phyloP scores from a whole-genome alignment of 202 grass and related monocot species.

The Hordeum pubiflorum region DNA sequence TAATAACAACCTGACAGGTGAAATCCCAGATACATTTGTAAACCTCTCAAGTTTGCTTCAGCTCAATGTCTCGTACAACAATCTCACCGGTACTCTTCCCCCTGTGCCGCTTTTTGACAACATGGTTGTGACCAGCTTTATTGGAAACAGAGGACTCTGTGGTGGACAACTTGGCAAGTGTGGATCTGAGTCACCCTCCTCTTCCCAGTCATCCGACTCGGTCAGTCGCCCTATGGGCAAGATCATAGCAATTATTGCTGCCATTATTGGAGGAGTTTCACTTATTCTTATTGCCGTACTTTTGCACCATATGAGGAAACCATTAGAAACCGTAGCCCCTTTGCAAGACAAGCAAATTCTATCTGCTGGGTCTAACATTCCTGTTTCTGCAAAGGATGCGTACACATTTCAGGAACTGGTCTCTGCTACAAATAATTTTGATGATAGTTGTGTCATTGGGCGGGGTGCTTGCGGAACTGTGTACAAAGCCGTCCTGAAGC shows the following conservation, averaged over 20 bases:
- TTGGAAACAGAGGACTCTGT: slow-evolving; percentile 91
- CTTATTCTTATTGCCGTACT: slow-evolving; percentile 88
- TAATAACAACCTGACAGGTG: slow-evolving; percentile 76
- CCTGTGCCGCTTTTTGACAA: slow-evolving; percentile 65
- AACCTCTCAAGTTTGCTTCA: slow-evolving; percentile 86
- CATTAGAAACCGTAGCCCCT: slow-evolving; percentile 77
- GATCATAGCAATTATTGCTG: slow-evolving; percentile 83
- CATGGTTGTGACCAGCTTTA: slow-evolving; percentile 64
- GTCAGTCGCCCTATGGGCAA: slow-evolving; percentile 41
- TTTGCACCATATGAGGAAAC: slow-evolving; percentile 80
- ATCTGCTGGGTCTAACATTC: slow-evolving; percentile 41
- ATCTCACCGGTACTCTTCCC: slow-evolving; percentile 76
- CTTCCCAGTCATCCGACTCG: slow-evolving; percentile 32
- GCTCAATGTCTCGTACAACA: slow-evolving; percentile 87
- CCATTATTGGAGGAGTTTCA: slow-evolving; percentile 78
- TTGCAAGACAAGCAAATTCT: slow-evolving; percentile 72
- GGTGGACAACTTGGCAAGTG: slow-evolving; percentile 80
- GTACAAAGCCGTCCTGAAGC: slow-evolving; percentile 71
- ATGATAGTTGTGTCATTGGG: slow-evolving; percentile 74
- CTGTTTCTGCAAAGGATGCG: slow-evolving; percentile 61
- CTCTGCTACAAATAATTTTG: slow-evolving; percentile 83
- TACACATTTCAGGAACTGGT: slow-evolving; percentile 86
- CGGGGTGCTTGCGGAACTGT: slow-evolving; percentile 85
- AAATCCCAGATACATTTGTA: slow-evolving; percentile 85
- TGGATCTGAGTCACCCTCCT: slow-evolving; percentile 37